Base-by-base conservation (phyloP, 2,329 filamentous ascomycete species). In the Corniculantispora saksenae region DNA sequence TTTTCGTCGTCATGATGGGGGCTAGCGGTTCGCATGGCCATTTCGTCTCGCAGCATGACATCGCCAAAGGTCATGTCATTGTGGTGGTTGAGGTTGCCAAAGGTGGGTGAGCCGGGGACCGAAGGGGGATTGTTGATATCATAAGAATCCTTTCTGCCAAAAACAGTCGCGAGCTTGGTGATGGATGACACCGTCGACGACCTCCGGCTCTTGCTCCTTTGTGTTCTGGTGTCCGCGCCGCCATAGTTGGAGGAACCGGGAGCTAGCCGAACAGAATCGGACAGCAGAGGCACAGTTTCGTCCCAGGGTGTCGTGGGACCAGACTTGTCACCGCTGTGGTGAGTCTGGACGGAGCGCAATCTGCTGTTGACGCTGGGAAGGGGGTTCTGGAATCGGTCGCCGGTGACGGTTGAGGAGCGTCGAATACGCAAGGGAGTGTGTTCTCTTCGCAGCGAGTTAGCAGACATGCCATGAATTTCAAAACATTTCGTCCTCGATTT, bases 61-160 rank as follows among this genome's bases (percentile, higher is more conserved):
- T 90, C 88, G n/a, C 86, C 86, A 70, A 89, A 88, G 67, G 80
- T 85, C 76, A 89, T 81, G 43, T 86, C 82, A 64, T 82, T 75
- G 35, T 81, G 80, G 38, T 80, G 80, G 65, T 84, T 81, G 0
- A 75, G 70, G 0, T 83, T 76, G 1, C 83, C 83, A 65, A 88
- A 77, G 1, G 76, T 76, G 2, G 89, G 89, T 9, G 86, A 87
- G 0, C 84, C 86, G 2, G 89, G 89, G 54, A 91, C 81, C 0
- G 89, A 91, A 1, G 89, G 89, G 3, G 89, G 89, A 67, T 90
- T 88, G 70, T 91, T 91, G 67, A 91, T 77, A 77, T 89, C 86
- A 71, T 87, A 88, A 64, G 77, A 78, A 35, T 87, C 84, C 50
- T 69, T 64, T 53, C 67, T 74, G 71, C 58, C 71, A 40, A 74